Base-by-base conservation (phyloP, 441 rosid species). In the Viola pubescens region DNA sequence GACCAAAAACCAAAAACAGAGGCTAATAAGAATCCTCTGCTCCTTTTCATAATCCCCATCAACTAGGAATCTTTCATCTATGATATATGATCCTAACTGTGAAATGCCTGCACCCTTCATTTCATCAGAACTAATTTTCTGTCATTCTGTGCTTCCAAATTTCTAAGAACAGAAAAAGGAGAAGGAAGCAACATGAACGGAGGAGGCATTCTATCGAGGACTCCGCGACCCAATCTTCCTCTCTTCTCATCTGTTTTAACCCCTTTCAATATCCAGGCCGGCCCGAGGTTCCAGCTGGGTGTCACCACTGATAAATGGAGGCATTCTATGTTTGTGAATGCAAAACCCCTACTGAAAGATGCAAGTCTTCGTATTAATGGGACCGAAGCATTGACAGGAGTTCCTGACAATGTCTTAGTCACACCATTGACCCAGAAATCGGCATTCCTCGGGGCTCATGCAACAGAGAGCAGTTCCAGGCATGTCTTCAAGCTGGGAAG, bases 401-500 rank as follows among this genome's bases (percentile, higher is more conserved):
- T 78, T 53, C 82, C 83, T 6, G 70, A 60, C 44, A 83, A 77
- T 48, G 58, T 75, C 3, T 63, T 71, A 2, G 70, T 78, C 53
- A 69, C 77, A 5, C 77, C 82, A 45, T 48, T 71, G 64, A 69
- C 79, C 6, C 62, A 68, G 41, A 65, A 80, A 4, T 74, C 83
- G 0, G 79, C 71, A 4, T 87, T 81, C 69, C 44, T 89, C 2
- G 92, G 97, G 10, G 83, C 87, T 46, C 76, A 68, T 10, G 49
- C 77, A 5, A 47, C 53, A 0, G 70, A 78, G 8, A 53, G 84
- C 13, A 58, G 58, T 2, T 74, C 81, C 70, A 80, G 68, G 49
- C 97, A 87, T 69, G 95, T 85, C 54, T 81, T 75, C 0, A 72
- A 88, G 38, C 67, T 89, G n/a, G 96, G 96, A 4, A 79, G 4